These are phyloP conservation scores for Suillus placidus DNA, from an alignment of 768 basidiomycete species.

Conservation along the genomic window DNA sequence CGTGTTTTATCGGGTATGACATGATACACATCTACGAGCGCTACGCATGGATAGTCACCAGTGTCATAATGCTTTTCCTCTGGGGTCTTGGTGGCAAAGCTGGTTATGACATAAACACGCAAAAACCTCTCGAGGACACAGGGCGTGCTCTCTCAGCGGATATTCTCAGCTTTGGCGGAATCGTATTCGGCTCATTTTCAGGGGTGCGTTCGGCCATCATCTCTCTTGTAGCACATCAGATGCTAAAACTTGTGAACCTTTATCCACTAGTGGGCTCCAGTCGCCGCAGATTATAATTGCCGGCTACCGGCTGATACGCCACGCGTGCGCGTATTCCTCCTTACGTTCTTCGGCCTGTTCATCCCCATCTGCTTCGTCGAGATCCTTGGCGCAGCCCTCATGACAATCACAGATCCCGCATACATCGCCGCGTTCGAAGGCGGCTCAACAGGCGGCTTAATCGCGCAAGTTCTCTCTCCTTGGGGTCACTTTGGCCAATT, in stretches of 20 bases:
- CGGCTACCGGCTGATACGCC: slow-evolving; percentile 49
- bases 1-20: slow-evolving; percentile 51
- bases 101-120: slow-evolving; percentile 47
- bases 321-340: slow-evolving; percentile 44
- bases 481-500: slow-evolving; percentile 48
- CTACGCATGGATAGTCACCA: slow-evolving; percentile 54
- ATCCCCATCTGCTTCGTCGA: slow-evolving; percentile 47
- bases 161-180: slow-evolving; percentile 53
- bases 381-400: slow-evolving; percentile 41
- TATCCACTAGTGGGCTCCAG: slow-evolving; percentile 43
- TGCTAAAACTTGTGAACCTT: neutral
- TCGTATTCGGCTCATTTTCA: slow-evolving; percentile 50
- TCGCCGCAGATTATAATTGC: slow-evolving; percentile 60
- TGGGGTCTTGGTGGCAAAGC: slow-evolving; percentile 52
- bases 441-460: slow-evolving; percentile 46
- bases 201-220: slow-evolving; percentile 34
- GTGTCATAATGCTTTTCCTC: slow-evolving; percentile 52
- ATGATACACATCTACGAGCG: slow-evolving; percentile 53
- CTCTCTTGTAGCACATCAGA: neutral
- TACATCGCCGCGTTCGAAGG: slow-evolving; percentile 44
- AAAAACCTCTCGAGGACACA: slow-evolving; percentile 44
- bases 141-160: slow-evolving; percentile 41
- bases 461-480: slow-evolving; percentile 46
- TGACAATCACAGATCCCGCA: slow-evolving; percentile 43
- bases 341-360: slow-evolving; percentile 55